Conservation (phyloP, 768 basidiomycete genomes). For the Lentinus tigrinus region DNA sequence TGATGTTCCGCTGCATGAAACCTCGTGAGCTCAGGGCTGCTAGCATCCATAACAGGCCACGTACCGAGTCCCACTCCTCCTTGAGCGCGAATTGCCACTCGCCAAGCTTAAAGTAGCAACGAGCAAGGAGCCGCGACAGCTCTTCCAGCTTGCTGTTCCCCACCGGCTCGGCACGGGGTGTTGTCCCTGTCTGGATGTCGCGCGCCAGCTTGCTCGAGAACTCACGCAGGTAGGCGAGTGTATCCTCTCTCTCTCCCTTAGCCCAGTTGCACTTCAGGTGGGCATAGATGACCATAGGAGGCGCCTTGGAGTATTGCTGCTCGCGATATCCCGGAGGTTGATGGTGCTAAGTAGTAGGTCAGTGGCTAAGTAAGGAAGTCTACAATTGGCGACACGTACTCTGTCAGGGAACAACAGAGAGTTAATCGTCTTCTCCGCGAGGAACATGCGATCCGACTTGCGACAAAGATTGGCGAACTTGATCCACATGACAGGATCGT, state of each 20-base stretch:
- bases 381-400: constrained; percentile 34
- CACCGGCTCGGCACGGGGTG: constrained; percentile 49
- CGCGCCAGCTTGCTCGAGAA: constrained; percentile 76
- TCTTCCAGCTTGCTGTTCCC: constrained; percentile 63
- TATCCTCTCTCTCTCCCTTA: constrained; percentile 71
- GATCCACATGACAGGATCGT: constrained; percentile 98
- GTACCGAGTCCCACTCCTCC: constrained; percentile 61
- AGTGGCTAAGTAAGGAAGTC: not conserved
- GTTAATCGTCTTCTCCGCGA: constrained; percentile 96
- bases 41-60: not conserved
- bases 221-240: constrained; percentile 75
- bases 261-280: constrained; percentile 98
- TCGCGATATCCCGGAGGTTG: constrained; percentile 48
- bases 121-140: constrained; percentile 84
- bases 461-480: constrained; percentile 98
- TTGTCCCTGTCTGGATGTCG: constrained; percentile 53
- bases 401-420: constrained; percentile 79
- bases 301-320: constrained; percentile 65
- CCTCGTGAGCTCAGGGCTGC: not conserved
- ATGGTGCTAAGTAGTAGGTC: constrained; percentile 18
- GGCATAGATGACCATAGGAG: constrained; percentile 94
- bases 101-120: constrained; percentile 95
- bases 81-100: constrained; percentile 87
- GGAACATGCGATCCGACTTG: constrained; percentile 88
- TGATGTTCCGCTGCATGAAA: constrained; percentile 61